phyloP scores from a whole-genome alignment of 495 filamentous ascomycete genomes.

The Penicillium desertorum region DNA sequence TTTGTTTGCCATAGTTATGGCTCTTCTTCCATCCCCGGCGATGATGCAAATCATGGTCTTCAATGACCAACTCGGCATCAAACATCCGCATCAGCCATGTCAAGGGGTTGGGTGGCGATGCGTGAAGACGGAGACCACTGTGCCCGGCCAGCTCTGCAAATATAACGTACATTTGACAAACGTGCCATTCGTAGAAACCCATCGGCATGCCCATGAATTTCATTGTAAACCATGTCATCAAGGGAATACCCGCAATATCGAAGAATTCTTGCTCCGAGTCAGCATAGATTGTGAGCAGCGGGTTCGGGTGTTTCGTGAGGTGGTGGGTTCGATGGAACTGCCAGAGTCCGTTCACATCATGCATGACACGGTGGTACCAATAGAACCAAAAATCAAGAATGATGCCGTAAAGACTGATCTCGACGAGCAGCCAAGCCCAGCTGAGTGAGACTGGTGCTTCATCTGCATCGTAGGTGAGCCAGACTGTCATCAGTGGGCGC shows the following conservation, averaged over 20 bases:
- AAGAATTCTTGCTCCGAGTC: conserved; percentile 48
- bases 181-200: conserved; percentile 48
- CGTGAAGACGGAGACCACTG: conserved; percentile 37
- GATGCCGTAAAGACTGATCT: conserved; percentile 42
- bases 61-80: conserved; percentile 42
- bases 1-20: conserved; percentile 48
- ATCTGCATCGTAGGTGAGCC: conserved; percentile 34
- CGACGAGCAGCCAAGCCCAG: conserved; percentile 38
- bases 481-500: conserved; percentile 15
- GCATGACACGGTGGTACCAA: conserved; percentile 46
- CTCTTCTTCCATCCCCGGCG: conserved; percentile 48
- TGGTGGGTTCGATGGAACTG: conserved; percentile 47
- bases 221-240: conserved; percentile 37
- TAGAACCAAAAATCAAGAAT: conserved; percentile 50
- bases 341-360: conserved; percentile 42
- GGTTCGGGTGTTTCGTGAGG: conserved; percentile 46
- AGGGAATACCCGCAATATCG: conserved; percentile 42
- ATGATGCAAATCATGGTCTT: conserved; percentile 47
- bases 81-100: conserved; percentile 39
- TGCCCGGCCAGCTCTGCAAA: conserved; percentile 45
- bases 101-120: conserved; percentile 24
- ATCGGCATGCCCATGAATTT: conserved; percentile 36
- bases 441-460: conserved; percentile 40
- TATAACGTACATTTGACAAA: conserved; percentile 43
- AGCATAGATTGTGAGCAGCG: conserved; percentile 42